Conservation (phyloP, 139 green algal genomes). For the Tetraselmis striata region DNA sequence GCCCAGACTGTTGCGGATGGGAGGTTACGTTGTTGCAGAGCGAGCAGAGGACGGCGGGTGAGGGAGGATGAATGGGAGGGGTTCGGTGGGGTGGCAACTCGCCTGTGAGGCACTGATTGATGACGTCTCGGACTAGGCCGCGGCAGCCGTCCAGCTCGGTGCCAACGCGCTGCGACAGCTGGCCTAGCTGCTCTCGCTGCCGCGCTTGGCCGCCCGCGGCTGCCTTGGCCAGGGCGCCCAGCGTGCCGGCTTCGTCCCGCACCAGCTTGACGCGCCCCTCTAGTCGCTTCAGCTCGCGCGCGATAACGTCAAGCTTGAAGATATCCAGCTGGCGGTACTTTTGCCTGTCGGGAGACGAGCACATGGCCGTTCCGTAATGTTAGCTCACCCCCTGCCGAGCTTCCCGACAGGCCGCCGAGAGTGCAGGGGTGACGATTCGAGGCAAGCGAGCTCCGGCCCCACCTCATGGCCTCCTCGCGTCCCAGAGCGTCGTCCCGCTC, state of each 20-base stretch:
- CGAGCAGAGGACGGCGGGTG: too few species aligned
- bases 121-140: background rate
- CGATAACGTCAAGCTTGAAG: slow-evolving; percentile 5
- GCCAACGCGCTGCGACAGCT: background rate
- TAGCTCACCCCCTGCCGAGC: too few species aligned
- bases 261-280: background rate
- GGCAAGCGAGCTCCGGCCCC: too few species aligned
- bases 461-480: background rate
- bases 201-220: background rate
- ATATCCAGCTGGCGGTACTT: background rate
- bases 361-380: too few species aligned
- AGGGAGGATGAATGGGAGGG: too few species aligned
- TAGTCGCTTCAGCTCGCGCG: background rate
- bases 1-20: too few species aligned
- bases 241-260: background rate
- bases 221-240: background rate
- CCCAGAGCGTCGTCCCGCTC: background rate
- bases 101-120: background rate
- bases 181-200: background rate
- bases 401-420: too few species aligned
- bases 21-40: too few species aligned
- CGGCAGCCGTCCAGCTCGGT: background rate
- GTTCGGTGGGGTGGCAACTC: too few species aligned
- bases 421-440: too few species aligned
- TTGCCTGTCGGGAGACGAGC: too few species aligned